Base-by-base conservation (phyloP, 768 basidiomycete species). In the Ramaria rubella region DNA sequence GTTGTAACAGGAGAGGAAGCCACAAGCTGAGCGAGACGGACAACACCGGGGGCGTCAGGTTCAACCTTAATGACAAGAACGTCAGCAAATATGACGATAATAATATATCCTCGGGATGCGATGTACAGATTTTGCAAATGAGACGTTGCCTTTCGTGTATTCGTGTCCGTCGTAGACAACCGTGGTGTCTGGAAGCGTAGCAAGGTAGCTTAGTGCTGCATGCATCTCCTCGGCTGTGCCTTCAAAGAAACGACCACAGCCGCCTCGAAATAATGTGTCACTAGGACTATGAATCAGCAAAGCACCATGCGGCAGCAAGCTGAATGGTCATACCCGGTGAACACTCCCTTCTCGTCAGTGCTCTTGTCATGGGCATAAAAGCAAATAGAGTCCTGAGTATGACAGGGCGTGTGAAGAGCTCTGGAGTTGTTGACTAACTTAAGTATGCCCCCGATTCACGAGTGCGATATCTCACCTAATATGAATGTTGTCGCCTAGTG, bases 381-480 rank as follows among this genome's bases (percentile, higher is more conserved):
- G 75, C 90, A 96, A 63, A 95, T 94, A 15, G 94, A 96, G 71
- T 97, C 95, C 67, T 90, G 89, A 3, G 95, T 98, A 69, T 97
- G 95, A 71, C 93, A 94, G 1, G 93, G 90, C 1, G 90, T 94
- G 24, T 89, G 85, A 23, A 93, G 72, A 69, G 87, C 90, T 7
- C 55, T 56, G 44, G 40, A 11, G 15, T 29, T 42, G 51, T 43
- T 23, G 5, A 17, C 17, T n/a, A 23, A n/a, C n/a, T 26, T 2
- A 52, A 48, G 33, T 24, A 21, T 6, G 14, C 49, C 3, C n/a
- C 9, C 24, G n/a, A n/a, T 19, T 31, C 31, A 24, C 44, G n/a
- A 26, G 36, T 34, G 44, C 57, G 17, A 46, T 1, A 43, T 62
- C 69, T 56, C 59, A 84, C 85, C 72, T 82, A 72, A 90, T 75